These are phyloP conservation scores for Bipolaris sorokiniana DNA, from an alignment of 2,329 filamentous ascomycete species.

Conservation along the genomic window DNA sequence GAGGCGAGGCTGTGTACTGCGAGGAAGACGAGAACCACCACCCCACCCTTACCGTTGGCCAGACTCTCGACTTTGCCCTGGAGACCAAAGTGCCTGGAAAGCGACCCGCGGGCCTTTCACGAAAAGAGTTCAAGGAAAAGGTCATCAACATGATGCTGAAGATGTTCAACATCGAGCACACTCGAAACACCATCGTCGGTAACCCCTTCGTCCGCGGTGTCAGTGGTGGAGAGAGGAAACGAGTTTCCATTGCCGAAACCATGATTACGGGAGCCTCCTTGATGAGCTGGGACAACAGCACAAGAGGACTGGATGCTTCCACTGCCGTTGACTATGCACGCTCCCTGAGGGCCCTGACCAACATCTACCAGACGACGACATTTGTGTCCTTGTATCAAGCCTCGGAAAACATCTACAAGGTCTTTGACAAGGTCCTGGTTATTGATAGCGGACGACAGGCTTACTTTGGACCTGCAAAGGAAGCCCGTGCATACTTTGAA, in stretches of 20 bases:
- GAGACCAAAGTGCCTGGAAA: constrained; percentile 86
- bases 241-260: constrained; percentile 83
- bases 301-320: constrained; percentile 56
- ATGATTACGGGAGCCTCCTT: constrained; percentile 76
- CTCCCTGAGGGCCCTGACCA: constrained; percentile 67
- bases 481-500: constrained; percentile 78
- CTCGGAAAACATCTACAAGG: constrained; percentile 78
- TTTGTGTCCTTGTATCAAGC: constrained; percentile 89
- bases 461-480: constrained; percentile 72
- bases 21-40: constrained; percentile 87
- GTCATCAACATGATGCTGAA: constrained; percentile 77
- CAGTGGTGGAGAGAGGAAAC: constrained; percentile 78
- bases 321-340: constrained; percentile 58
- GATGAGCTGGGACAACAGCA: constrained; percentile 66
- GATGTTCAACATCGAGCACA: constrained; percentile 95
- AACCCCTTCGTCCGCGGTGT: constrained; percentile 79
- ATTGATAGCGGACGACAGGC: constrained; percentile 78
- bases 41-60: constrained; percentile 82
- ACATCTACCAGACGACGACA: constrained; percentile 82
- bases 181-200: constrained; percentile 81
- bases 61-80: constrained; percentile 84
- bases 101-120: constrained; percentile 74
- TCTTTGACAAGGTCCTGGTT: constrained; percentile 84
- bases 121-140: constrained; percentile 75
- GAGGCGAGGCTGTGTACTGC: constrained; percentile 85